Conservation (phyloP, 805 yeast genomes). For the Peterozyma toletana region DNA sequence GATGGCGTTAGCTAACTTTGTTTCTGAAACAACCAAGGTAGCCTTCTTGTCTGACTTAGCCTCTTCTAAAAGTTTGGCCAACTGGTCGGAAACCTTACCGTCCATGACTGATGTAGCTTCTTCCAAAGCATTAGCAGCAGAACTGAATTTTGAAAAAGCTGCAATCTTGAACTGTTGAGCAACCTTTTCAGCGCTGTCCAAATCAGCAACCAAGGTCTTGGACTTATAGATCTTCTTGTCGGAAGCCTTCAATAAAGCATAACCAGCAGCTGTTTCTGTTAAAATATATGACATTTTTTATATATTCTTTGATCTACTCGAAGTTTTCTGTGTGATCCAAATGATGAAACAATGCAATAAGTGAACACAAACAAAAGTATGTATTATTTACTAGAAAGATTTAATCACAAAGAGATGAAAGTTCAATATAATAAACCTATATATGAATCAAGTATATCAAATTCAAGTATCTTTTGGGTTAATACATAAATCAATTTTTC, state of each 20-base stretch:
- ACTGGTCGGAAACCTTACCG: conserved; percentile 85
- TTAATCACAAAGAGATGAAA: no score
- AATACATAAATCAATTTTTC: no score
- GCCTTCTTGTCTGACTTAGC: conserved; percentile 77
- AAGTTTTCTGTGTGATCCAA: no score
- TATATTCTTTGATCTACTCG: background rate
- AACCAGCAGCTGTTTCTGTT: conserved; percentile 98
- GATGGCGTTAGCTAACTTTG: conserved; percentile 93
- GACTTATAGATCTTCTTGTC: conserved; percentile 96
- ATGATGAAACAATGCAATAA: no score
- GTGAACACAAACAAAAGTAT: no score
- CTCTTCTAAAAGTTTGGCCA: conserved; percentile 69
- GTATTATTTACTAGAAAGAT: no score
- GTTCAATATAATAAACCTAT: no score
- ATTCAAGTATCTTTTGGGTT: no score
- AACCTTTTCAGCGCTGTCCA: conserved; percentile 78
- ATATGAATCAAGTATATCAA: no score
- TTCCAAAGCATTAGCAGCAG: conserved; percentile 94
- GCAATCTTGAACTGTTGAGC: conserved; percentile 87
- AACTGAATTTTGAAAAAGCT: conserved; percentile 88
- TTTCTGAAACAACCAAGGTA: conserved; percentile 85
- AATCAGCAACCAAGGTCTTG: conserved; percentile 62
- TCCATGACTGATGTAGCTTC: conserved; percentile 90
- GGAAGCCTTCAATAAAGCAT: conserved; percentile 93
- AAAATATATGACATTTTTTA: conserved; percentile 72